These are phyloP conservation scores for Dryas alaskensis DNA, from an alignment of 306 rosid species.

Conservation along the genomic window DNA sequence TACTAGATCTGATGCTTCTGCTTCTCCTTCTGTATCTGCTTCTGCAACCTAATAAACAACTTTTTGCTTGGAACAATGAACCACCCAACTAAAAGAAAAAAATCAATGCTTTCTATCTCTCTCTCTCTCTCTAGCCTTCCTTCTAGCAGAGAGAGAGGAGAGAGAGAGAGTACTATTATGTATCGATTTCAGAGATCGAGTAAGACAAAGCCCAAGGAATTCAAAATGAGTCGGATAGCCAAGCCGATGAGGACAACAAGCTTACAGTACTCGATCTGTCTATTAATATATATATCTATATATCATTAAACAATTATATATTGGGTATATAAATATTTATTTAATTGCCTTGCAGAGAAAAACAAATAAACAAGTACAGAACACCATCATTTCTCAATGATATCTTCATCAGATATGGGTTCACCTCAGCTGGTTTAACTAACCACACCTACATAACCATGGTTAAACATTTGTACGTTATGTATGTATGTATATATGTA, in stretches of 20 bases:
- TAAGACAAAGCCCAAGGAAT: constrained; percentile 66
- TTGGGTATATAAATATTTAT: too few relatives aligned
- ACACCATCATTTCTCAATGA: constrained; percentile 94
- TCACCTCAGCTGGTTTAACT: constrained; percentile 10
- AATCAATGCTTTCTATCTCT: constrained; percentile 16
- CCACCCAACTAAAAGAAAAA: constrained; percentile 49
- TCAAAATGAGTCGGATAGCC: constrained; percentile 49
- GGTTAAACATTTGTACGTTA: not conserved
- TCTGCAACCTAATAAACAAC: constrained; percentile 82
- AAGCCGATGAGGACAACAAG: constrained; percentile 28
- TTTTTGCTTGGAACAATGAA: constrained; percentile 86
- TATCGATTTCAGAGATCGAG: constrained; percentile 71
- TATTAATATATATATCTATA: not conserved
- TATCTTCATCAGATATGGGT: constrained; percentile 46
- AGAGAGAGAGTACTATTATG: constrained; percentile 25
- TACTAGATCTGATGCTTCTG: constrained; percentile 23
- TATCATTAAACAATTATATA: too few relatives aligned
- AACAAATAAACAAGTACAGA: constrained; percentile 48
- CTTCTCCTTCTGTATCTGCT: constrained; percentile 85
- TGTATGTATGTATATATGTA: not conserved
- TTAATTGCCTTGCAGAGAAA: not conserved
- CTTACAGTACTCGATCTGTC: not conserved
- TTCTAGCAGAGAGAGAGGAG: constrained; percentile 3
- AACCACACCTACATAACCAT: constrained; percentile 63
- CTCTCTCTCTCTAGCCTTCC: not conserved